These are phyloP conservation scores for Plasmodium vivax DNA, from an alignment of 169 alveolate species.

Conservation along the genomic window DNA sequence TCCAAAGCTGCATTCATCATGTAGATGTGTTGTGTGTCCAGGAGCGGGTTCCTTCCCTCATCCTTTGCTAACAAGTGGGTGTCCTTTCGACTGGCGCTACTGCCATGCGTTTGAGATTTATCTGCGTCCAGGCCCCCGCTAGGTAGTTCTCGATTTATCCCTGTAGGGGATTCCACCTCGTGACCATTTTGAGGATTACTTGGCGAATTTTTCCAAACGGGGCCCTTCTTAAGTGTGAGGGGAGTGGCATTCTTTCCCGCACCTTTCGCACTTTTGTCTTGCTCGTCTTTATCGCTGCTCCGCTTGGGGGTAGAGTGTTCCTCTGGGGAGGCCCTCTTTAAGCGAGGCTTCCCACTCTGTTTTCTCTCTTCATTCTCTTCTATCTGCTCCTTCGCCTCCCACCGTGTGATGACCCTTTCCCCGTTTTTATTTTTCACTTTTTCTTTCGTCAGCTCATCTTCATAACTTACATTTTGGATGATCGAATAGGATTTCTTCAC, in stretches of 20 bases:
- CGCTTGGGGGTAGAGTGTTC: neutral
- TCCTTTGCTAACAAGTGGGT: neutral
- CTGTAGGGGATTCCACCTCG: neutral
- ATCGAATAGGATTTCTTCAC: neutral
- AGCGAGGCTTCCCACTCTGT: neutral
- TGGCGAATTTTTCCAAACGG: neutral
- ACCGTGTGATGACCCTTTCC: neutral
- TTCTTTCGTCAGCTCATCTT: neutral
- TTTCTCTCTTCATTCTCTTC: neutral
- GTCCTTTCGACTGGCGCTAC: neutral
- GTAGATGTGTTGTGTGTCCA: conserved; percentile 1
- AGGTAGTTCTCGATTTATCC: neutral
- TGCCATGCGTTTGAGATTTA: neutral
- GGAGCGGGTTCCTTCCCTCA: neutral
- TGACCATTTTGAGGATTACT: neutral
- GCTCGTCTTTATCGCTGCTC: neutral
- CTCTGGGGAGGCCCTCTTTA: neutral
- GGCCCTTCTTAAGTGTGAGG: neutral
- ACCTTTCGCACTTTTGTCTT: neutral
- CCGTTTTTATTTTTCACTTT: neutral
- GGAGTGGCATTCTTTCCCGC: neutral
- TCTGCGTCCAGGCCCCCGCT: neutral
- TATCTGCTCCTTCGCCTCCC: neutral
- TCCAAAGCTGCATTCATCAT: neutral
- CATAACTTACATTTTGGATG: neutral